Evolutionary conservation across 164 flowering plant species (phyloP), one percentile per base, ranked within the genome.

Genomic region (Houttuynia cordata): DNA sequence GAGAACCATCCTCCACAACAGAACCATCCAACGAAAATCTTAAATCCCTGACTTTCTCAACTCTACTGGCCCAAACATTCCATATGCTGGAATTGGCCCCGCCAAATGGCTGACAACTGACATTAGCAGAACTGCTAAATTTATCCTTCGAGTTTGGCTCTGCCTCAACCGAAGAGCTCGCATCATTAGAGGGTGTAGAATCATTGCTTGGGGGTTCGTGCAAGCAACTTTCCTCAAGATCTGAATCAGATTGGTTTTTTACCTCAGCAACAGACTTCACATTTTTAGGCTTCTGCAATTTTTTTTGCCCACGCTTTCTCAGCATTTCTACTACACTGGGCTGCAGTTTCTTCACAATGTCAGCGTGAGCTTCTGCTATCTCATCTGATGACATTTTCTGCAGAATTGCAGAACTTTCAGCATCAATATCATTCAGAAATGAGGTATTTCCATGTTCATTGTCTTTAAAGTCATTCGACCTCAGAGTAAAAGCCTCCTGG

Each of bases 21-120:
- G 63, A 53, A 22, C 97, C 99, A 67, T 83, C 87, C 70, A 88
- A 72, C 39, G 89, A 80, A 79, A 94, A 94, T 64, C 97, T 81
- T 53, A 94, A 51, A n/a, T 67, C 68, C 71, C 91, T 77, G 42
- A 73, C 82, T 69, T 80, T 79, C 71, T 93, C 99, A 66, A 94
- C 99, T 70, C 95, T 88, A 56, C 75, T 67, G 65, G 79, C 80
- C 99, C 99, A 94, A 58, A 76, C 65, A 67, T 73, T 75, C 99
- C 97, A 91, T 57, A 70, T 63, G 63, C 66, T 69, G 56, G 71
- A 62, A 61, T 52, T 41, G 14, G 65, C 40, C 53, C 75, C 53
- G 34, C 23, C 67, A 25, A 53, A 53, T 51, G 57, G 67, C 65
- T 66, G 73, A 50, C 45, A 24, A 30, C 22, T 66, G 64, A 53